Evolutionary conservation across 2,329 filamentous ascomycete species (phyloP).

Genomic region (Raffaelea albimanens): DNA sequence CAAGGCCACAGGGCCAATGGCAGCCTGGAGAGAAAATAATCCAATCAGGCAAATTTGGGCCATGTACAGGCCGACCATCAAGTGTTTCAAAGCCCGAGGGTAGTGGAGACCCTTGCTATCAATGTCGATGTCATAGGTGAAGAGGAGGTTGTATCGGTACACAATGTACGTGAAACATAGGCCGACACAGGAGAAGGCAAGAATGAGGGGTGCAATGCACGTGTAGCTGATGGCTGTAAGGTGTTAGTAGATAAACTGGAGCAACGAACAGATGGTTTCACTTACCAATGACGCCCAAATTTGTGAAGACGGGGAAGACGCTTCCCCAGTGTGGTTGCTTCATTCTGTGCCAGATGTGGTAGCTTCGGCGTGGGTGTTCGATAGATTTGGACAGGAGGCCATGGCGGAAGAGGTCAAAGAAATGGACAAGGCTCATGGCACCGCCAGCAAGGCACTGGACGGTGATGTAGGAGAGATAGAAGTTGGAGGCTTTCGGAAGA

Average conservation of each 20-base stretch:
- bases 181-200: slow-evolving; percentile 70
- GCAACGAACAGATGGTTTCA: not conserved
- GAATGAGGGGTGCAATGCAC: slow-evolving; percentile 72
- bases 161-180: slow-evolving; percentile 73
- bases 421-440: slow-evolving; percentile 61
- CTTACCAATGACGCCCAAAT: slow-evolving; percentile 60
- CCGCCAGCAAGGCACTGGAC: slow-evolving; percentile 74
- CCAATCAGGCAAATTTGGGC: slow-evolving; percentile 72
- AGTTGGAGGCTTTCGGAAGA: slow-evolving; percentile 64
- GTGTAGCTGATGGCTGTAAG: slow-evolving; percentile 62
- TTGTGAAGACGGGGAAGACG: slow-evolving; percentile 64
- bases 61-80: slow-evolving; percentile 73
- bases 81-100: slow-evolving; percentile 77
- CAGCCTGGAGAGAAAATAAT: slow-evolving; percentile 62
- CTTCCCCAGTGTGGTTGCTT: slow-evolving; percentile 68
- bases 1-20: slow-evolving; percentile 61
- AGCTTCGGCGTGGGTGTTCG: slow-evolving; percentile 74
- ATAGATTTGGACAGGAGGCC: slow-evolving; percentile 58
- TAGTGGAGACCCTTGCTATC: slow-evolving; percentile 88
- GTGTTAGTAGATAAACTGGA: no score
- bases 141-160: slow-evolving; percentile 81
- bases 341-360: slow-evolving; percentile 60
- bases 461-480: slow-evolving; percentile 78
- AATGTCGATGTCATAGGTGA: slow-evolving; percentile 66
- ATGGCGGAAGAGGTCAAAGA: slow-evolving; percentile 45